phyloP scores from a whole-genome alignment of 495 filamentous ascomycete species.

The Bacidia rubella region DNA sequence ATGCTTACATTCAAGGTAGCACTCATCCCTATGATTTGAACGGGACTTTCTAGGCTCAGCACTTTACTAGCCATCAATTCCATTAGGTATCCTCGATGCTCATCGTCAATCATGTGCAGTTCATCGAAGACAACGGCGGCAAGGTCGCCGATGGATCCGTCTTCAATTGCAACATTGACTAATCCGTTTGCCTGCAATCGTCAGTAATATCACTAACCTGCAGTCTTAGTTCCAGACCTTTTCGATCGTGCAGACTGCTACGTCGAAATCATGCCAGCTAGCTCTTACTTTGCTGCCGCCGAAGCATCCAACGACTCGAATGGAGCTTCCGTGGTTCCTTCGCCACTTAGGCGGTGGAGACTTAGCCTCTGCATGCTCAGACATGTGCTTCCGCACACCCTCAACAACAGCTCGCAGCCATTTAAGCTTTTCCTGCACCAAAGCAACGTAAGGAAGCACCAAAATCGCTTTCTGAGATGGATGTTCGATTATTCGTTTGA shows the following conservation, averaged over 20 bases:
- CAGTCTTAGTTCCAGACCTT: constrained; percentile 38
- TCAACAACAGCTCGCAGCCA: constrained; percentile 61
- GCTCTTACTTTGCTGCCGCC: constrained; percentile 53
- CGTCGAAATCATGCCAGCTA: constrained; percentile 63
- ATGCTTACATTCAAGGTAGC: constrained; percentile 55
- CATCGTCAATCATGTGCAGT: constrained; percentile 71
- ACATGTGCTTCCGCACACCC: constrained; percentile 39
- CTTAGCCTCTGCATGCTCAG: constrained; percentile 8
- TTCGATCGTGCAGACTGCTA: constrained; percentile 73
- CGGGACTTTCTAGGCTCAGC: constrained; percentile 49
- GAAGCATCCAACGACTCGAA: constrained; percentile 62
- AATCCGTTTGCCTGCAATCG: constrained; percentile 56
- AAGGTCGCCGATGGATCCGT: constrained; percentile 50
- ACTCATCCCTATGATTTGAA: constrained; percentile 76
- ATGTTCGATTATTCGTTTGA: constrained; percentile 56
- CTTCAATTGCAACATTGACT: constrained; percentile 61
- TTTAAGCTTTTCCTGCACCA: constrained; percentile 71
- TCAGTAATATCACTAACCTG: neutral
- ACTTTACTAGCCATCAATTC: constrained; percentile 73
- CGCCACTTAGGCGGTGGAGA: constrained; percentile 18
- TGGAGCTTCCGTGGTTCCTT: constrained; percentile 28
- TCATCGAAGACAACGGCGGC: constrained; percentile 65
- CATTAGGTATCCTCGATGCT: constrained; percentile 64
- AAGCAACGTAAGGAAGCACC: constrained; percentile 69
- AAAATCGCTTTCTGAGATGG: constrained; percentile 56